Percentiles rank a stretch among this genome's conserved stretches.
These are phyloP conservation scores for Cercophora samala DNA, from an alignment of 495 filamentous ascomycete species.

Conservation along the genomic window DNA sequence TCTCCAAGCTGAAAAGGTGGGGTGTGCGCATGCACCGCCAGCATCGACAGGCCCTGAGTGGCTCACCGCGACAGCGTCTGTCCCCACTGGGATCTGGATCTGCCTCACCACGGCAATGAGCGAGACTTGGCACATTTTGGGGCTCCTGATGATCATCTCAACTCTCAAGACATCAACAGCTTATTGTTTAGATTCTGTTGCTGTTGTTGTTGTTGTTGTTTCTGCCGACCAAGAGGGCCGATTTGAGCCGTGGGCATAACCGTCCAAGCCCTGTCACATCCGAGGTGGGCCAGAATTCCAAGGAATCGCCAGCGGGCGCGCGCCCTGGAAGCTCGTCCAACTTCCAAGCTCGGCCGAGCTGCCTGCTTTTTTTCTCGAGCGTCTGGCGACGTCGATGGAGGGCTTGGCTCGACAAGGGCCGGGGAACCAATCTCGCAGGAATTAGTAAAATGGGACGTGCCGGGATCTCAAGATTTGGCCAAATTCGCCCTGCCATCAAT, in stretches of 20 bases:
- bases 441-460: neutral
- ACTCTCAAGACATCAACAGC: neutral
- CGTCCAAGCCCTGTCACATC: conserved; percentile 23
- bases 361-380: conserved; percentile 6
- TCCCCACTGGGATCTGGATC: conserved; percentile 14
- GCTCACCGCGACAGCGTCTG: conserved; percentile 12
- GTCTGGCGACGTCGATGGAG: conserved; percentile 21
- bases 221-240: conserved; percentile 3
- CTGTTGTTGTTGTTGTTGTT: neutral
- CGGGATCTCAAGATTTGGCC: neutral
- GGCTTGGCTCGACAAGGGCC: conserved; percentile 13
- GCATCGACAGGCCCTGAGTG: conserved; percentile 10
- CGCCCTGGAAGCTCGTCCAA: conserved; percentile 20
- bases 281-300: conserved; percentile 19
- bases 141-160: conserved; percentile 2
- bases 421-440: conserved; percentile 10
- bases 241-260: conserved; percentile 24
- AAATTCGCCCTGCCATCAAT: neutral
- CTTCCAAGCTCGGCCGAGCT: conserved; percentile 20
- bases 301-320: conserved; percentile 21
- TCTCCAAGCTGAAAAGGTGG: conserved; percentile 15
- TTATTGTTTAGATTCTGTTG: conserved; percentile 6
- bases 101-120: conserved; percentile 24
- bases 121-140: conserved; percentile 16
- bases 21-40: conserved; percentile 17